Percentiles rank a stretch among this genome's conserved stretches.
These are phyloP conservation scores for Mollisia scopiformis DNA, from an alignment of 2,329 filamentous ascomycete genomes.

Conservation along the genomic window DNA sequence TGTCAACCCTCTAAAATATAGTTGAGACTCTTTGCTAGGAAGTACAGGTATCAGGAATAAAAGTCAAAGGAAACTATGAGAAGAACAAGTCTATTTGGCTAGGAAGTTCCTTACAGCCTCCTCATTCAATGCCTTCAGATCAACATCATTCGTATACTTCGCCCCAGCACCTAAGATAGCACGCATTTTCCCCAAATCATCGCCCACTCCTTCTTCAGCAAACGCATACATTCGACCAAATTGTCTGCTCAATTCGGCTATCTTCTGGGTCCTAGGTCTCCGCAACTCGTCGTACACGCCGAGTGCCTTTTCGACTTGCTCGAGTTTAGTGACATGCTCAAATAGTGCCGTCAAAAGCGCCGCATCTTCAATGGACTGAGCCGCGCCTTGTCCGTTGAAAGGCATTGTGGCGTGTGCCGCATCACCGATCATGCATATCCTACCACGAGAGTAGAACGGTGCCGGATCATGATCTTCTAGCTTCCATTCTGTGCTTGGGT, in stretches of 20 bases:
- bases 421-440: not conserved
- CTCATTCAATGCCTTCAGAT: not conserved
- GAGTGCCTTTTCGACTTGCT: not conserved
- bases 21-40: too few species aligned
- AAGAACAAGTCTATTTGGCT: too few species aligned
- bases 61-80: too few species aligned
- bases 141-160: conserved; percentile 2
- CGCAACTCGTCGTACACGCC: not conserved
- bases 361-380: not conserved
- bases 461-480: conserved; percentile 3
- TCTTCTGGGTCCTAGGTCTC: conserved; percentile 6
- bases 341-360: not conserved
- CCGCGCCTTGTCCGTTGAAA: not conserved
- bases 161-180: not conserved
- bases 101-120: too few species aligned
- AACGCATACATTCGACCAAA: conserved; percentile 11
- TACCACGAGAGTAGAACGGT: not conserved
- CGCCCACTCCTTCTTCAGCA: conserved; percentile 4
- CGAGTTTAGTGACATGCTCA: not conserved
- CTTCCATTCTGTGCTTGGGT: conserved; percentile 1
- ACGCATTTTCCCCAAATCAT: conserved; percentile 4
- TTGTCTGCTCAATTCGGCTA: conserved; percentile 4
- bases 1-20: too few species aligned
- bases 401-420: not conserved
- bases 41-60: too few species aligned